These are phyloP conservation scores for Laburnicola sp. DNA, from an alignment of 2,329 filamentous ascomycete species.

Conservation along the genomic window DNA sequence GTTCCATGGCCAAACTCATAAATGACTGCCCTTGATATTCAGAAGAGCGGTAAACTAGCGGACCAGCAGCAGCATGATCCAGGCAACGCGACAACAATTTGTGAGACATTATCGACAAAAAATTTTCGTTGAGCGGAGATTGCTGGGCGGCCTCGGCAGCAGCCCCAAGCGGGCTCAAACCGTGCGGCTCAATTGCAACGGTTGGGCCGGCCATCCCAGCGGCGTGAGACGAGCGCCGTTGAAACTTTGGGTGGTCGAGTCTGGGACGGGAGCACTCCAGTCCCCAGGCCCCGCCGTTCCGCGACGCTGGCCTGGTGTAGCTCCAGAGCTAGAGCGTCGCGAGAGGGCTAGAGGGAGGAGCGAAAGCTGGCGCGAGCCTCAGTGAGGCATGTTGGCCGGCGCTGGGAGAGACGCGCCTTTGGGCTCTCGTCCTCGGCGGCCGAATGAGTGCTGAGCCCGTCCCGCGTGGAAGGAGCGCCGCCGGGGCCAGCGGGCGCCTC, in stretches of 20 bases:
- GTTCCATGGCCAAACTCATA: slow-evolving; percentile 24
- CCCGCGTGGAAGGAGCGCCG: slow-evolving; percentile 23
- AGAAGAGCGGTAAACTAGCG: slow-evolving; percentile 43
- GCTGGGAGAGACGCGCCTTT: slow-evolving; percentile 8
- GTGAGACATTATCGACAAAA: slow-evolving; percentile 39
- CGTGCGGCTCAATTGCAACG: slow-evolving; percentile 39
- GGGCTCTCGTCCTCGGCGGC: slow-evolving; percentile 18
- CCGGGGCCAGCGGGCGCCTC: slow-evolving; percentile 23
- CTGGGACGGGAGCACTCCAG: slow-evolving; percentile 17
- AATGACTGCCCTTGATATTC: slow-evolving; percentile 10
- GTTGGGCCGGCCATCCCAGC: slow-evolving; percentile 36
- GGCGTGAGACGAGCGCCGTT: slow-evolving; percentile 34
- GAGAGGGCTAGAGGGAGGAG: background rate
- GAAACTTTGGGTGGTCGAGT: slow-evolving; percentile 21
- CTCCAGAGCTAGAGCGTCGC: slow-evolving; percentile 8
- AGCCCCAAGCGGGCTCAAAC: slow-evolving; percentile 33
- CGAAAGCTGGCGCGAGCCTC: slow-evolving; percentile 15
- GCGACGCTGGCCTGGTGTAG: slow-evolving; percentile 11
- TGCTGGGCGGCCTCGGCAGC: slow-evolving; percentile 25
- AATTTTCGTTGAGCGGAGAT: slow-evolving; percentile 43
- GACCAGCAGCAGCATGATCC: slow-evolving; percentile 28
- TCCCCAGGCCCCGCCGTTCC: slow-evolving; percentile 18
- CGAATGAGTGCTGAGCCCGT: slow-evolving; percentile 15
- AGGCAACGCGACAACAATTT: slow-evolving; percentile 28
- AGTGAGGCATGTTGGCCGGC: slow-evolving; percentile 6